phyloP scores from a whole-genome alignment of 805 yeast genomes.

The Candida saitoana region DNA sequence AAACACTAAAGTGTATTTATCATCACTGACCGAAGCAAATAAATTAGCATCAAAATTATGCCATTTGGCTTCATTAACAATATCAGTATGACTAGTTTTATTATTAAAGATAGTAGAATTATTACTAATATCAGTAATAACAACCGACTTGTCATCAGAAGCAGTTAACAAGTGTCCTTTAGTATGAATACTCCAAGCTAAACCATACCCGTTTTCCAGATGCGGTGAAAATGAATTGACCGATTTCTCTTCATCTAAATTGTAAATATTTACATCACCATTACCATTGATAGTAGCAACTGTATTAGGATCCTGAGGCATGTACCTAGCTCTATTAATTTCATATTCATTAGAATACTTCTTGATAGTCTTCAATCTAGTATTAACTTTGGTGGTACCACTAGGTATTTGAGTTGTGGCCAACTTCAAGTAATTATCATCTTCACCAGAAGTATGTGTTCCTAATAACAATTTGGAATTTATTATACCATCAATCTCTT shows the following conservation, averaged over 20 bases:
- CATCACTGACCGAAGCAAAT: slow-evolving; percentile 76
- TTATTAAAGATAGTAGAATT: slow-evolving; percentile 12
- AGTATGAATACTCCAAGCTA: slow-evolving; percentile 56
- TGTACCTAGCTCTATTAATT: slow-evolving; percentile 66
- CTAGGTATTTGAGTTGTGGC: slow-evolving; percentile 58
- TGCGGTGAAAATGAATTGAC: slow-evolving; percentile 46
- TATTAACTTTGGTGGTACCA: slow-evolving; percentile 28
- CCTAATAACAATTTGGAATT: slow-evolving; percentile 59
- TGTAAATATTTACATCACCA: slow-evolving; percentile 59
- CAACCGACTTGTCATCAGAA: slow-evolving; percentile 64
- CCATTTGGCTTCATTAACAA: slow-evolving; percentile 78
- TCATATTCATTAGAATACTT: slow-evolving; percentile 62
- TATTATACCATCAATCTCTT: slow-evolving; percentile 23
- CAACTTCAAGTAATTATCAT: slow-evolving; percentile 59
- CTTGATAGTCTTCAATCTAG: slow-evolving; percentile 57
- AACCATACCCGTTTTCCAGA: slow-evolving; percentile 67
- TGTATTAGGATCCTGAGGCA: slow-evolving; percentile 54
- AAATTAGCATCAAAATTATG: slow-evolving; percentile 46
- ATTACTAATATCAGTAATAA: slow-evolving; percentile 50
- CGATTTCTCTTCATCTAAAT: slow-evolving; percentile 21
- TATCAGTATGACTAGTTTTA: slow-evolving; percentile 41
- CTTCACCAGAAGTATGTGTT: slow-evolving; percentile 72
- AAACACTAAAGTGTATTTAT: slow-evolving; percentile 48
- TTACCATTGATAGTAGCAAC: slow-evolving; percentile 66
- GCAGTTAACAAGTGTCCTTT: slow-evolving; percentile 53